Evolutionary conservation across 371 early-diverging fungal genomes (phyloP), one percentile per base, ranked within the genome.

Genomic region (Mortierella sp.): DNA sequence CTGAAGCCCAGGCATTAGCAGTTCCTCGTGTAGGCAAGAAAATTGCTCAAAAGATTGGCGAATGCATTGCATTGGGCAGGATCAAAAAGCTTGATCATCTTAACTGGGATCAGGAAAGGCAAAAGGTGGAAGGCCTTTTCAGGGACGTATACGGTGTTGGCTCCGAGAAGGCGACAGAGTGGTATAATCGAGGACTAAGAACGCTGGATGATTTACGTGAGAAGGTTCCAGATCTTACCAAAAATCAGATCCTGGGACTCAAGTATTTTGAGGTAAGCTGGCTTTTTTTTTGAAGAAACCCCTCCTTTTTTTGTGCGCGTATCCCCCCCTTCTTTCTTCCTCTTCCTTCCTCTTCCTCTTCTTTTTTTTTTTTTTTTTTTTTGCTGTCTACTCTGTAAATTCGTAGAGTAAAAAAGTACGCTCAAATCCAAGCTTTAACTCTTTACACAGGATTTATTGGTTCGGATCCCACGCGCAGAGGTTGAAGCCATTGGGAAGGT

Each of bases 1-100:
- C 80, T 5, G 73, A 79, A 48, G 80, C 68, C 26, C 72, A 72
- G 73, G 80, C 80, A 1, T 70, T 68, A 19, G 66, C 69, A 28
- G 57, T 79, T 0, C 73, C 69, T 11, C 73, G 80, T 1, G 70
- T 79, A 0, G 80, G 80, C 45, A 72, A 72, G 64, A 73, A 69
- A 64, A 60, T 79, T 44, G 80, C 80, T 1, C 69, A 79, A 48
- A 79, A 79, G 52, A 79, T 79, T 45, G 80, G 80, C 4, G 80
- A 79, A 23, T 79, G 80, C 45, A 48, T 79, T 16, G 57, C 80
- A 0, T 48, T 79, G 16, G 80, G 80, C 37, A 63, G 47, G 52
- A 79, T 79, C 52, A 72, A 69, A 62, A 79, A 79, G 56, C 28
- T 79, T 45, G 66, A 72, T 7, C 70, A 79, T 57, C 45, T 79